Evolutionary conservation across 2,329 filamentous ascomycete species (phyloP).

Genomic region (Alternaria sp.): DNA sequence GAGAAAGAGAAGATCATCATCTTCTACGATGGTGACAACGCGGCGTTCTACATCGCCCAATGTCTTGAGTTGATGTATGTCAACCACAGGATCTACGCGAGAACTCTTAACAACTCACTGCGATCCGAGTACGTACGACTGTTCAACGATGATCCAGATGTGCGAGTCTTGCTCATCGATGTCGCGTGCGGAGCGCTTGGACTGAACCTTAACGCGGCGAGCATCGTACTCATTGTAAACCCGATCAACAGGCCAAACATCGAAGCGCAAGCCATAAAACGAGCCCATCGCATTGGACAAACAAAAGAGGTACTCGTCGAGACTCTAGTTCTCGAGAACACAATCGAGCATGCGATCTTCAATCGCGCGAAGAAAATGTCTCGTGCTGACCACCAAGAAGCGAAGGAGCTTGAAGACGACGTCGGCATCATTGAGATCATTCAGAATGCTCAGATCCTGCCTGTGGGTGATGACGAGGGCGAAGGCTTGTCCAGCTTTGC

Average conservation of each 20-base stretch:
- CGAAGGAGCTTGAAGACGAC: conserved; percentile 65
- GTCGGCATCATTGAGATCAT: conserved; percentile 65
- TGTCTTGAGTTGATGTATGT: conserved; percentile 75
- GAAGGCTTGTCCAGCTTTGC: conserved; percentile 49
- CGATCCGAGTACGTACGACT: conserved; percentile 77
- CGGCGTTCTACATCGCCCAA: conserved; percentile 84
- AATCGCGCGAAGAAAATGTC: conserved; percentile 77
- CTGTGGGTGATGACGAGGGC: conserved; percentile 45
- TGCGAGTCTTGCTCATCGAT: conserved; percentile 87
- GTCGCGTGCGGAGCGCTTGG: conserved; percentile 88
- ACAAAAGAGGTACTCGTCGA: conserved; percentile 79
- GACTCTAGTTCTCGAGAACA: conserved; percentile 79
- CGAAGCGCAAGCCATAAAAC: conserved; percentile 89
- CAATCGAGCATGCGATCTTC: conserved; percentile 85
- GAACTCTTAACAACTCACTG: conserved; percentile 64
- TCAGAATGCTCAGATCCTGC: conserved; percentile 60
- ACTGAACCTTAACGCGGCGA: conserved; percentile 82
- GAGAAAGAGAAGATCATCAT: conserved; percentile 82
- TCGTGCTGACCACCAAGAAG: conserved; percentile 61
- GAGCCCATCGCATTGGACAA: conserved; percentile 87
- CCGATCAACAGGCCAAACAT: conserved; percentile 84
- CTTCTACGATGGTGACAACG: conserved; percentile 89
- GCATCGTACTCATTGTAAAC: conserved; percentile 85
- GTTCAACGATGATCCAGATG: conserved; percentile 73
- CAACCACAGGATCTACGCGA: conserved; percentile 71